Evolutionary conservation across 768 basidiomycete genomes (phyloP).

Genomic region (Naematelia aurantialba): DNA sequence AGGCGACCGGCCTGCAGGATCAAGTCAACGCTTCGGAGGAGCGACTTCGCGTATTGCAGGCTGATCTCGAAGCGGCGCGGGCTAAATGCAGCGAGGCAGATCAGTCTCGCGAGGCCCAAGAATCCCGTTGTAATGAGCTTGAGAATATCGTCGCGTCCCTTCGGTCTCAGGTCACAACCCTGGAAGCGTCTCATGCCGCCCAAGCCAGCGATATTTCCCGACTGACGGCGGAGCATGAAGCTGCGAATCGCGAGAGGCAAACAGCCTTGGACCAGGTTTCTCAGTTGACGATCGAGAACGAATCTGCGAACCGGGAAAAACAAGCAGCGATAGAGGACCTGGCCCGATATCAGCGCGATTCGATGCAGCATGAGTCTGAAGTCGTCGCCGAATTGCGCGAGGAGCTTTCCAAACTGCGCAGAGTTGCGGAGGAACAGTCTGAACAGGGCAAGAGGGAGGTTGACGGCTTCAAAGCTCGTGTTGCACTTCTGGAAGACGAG

Average conservation of each 20-base stretch:
- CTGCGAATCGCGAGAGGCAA: neutral
- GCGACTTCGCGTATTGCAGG: constrained; percentile 8
- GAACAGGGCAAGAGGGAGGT: constrained; percentile 1
- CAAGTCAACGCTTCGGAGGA: neutral
- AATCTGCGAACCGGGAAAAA: neutral
- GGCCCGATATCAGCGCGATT: constrained; percentile 12
- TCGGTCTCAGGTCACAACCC: neutral
- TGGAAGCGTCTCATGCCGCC: neutral
- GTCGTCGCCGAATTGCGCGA: constrained; percentile 16
- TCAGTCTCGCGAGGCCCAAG: neutral
- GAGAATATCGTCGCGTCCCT: neutral
- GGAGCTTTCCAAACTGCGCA: constrained; percentile 23
- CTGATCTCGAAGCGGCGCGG: neutral
- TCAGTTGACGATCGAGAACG: neutral
- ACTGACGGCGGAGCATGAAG: neutral
- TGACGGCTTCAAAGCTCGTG: neutral
- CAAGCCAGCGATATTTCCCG: neutral
- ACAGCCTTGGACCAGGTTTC: neutral
- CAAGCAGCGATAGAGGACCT: constrained; percentile 1
- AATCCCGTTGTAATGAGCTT: constrained; percentile 1
- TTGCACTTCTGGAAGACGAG: neutral
- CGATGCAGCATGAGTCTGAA: constrained; percentile 21
- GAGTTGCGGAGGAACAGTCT: constrained; percentile 4
- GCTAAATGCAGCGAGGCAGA: neutral
- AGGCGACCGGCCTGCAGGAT: neutral